Conservation (phyloP, 2,329 filamentous ascomycete genomes). For the Diplocarpon rosae region DNA sequence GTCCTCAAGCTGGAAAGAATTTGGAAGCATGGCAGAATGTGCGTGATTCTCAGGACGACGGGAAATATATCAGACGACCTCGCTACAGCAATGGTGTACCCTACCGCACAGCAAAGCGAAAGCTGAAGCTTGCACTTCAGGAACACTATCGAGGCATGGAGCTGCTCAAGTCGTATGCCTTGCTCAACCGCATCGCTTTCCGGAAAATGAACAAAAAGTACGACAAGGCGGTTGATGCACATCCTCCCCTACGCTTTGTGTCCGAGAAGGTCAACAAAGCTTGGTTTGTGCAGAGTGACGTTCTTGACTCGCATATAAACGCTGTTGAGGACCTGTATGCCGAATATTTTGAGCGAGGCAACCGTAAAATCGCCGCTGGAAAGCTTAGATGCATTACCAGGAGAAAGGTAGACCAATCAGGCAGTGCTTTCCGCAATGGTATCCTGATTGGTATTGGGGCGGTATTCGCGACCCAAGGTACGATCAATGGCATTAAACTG, state of each 20-base stretch:
- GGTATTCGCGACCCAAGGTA: conserved; percentile 55
- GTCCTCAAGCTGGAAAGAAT: conserved; percentile 43
- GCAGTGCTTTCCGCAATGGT: conserved; percentile 48
- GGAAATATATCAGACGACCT: conserved; percentile 31
- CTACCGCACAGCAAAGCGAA: conserved; percentile 79
- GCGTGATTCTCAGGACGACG: conserved; percentile 30
- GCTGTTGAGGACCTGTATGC: conserved; percentile 86
- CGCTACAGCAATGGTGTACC: conserved; percentile 52
- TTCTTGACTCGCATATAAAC: conserved; percentile 69
- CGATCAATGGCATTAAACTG: conserved; percentile 45
- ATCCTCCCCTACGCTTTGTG: conserved; percentile 72
- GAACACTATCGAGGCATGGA: conserved; percentile 92
- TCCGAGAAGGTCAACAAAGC: conserved; percentile 82
- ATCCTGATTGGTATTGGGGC: conserved; percentile 57
- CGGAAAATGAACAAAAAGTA: conserved; percentile 99
- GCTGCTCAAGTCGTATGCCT: conserved; percentile 79
- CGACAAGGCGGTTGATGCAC: conserved; percentile 77
- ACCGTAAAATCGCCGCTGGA: conserved; percentile 79
- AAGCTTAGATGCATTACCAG: conserved; percentile 68
- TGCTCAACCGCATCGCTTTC: conserved; percentile 86
- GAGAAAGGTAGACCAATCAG: conserved; percentile 45
- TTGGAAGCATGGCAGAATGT: conserved; percentile 47
- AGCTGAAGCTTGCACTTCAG: conserved; percentile 81
- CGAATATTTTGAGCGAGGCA: conserved; percentile 86
- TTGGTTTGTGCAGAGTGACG: conserved; percentile 84